Percentiles rank a stretch among this genome's conserved stretches.
phyloP scores from a whole-genome alignment of 202 grass and related monocot species.

The Elaeis oleifera region DNA sequence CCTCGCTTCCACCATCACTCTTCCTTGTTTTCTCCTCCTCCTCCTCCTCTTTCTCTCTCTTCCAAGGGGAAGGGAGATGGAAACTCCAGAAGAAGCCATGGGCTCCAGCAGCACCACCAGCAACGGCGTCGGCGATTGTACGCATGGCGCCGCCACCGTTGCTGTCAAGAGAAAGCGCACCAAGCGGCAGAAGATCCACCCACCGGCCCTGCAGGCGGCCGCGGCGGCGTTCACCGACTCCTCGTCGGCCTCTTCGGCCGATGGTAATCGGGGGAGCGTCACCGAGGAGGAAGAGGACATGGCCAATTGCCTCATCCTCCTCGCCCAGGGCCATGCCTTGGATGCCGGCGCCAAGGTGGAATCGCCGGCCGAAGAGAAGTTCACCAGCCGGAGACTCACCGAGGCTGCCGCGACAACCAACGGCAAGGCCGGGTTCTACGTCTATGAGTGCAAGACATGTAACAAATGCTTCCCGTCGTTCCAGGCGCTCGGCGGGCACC shows the following conservation, averaged over 20 bases:
- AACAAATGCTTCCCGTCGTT: slow-evolving; percentile 19
- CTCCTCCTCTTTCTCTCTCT: neutral
- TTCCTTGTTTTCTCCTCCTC: neutral
- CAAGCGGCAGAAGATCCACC: slow-evolving; percentile 13
- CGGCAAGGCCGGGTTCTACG: slow-evolving; percentile 1
- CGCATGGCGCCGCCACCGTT: neutral
- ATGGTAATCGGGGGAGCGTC: neutral
- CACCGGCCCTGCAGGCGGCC: neutral
- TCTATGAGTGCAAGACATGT: slow-evolving; percentile 22
- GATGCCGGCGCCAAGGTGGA: neutral
- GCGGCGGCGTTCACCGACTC: neutral
- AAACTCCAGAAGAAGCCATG: slow-evolving; percentile 8
- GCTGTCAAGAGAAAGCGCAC: slow-evolving; percentile 17
- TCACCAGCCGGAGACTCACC: neutral
- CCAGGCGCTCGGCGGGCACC: slow-evolving; percentile 23
- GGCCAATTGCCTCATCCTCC: slow-evolving; percentile 27
- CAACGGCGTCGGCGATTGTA: neutral
- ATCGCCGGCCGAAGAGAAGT: neutral
- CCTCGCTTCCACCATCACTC: neutral
- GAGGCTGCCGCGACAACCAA: neutral
- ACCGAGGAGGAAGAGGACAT: slow-evolving; percentile 22
- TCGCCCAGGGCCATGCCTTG: slow-evolving; percentile 10
- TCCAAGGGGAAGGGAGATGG: neutral
- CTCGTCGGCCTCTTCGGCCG: slow-evolving; percentile 9
- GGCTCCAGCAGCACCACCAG: slow-evolving; percentile 3